A percentile compares a stretch with the other conserved stretches of the same genome.
These are phyloP conservation scores for Mrakia hoshinonis DNA, from an alignment of 768 basidiomycete species.

Conservation along the genomic window DNA sequence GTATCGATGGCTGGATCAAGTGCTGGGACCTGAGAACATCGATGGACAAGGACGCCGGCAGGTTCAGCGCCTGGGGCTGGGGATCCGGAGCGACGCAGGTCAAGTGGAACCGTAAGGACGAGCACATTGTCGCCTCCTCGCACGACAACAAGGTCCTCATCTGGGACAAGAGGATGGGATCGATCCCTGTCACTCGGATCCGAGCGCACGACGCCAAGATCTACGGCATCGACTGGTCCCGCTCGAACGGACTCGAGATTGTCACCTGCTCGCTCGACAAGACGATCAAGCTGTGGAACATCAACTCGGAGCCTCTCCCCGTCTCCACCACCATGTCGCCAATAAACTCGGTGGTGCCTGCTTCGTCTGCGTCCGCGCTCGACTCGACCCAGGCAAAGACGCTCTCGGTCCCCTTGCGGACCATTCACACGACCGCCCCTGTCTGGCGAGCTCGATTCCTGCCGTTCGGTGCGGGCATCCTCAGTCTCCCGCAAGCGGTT, in stretches of 20 bases:
- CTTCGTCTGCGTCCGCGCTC: conserved; percentile 13
- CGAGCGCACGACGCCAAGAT: conserved; percentile 82
- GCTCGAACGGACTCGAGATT: conserved; percentile 61
- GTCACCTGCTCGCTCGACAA: conserved; percentile 89
- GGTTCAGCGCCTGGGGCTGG: conserved; percentile 27
- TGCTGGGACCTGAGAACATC: conserved; percentile 65
- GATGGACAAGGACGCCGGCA: conserved; percentile 21
- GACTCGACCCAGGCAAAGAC: neutral
- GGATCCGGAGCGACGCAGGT: conserved; percentile 75
- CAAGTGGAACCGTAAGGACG: conserved; percentile 88
- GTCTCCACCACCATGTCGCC: conserved; percentile 40
- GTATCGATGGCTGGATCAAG: conserved; percentile 90
- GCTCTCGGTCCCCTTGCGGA: conserved; percentile 29
- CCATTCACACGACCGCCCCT: conserved; percentile 67
- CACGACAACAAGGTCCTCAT: conserved; percentile 78
- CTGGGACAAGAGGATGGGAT: conserved; percentile 96
- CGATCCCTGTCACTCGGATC: conserved; percentile 64
- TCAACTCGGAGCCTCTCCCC: neutral
- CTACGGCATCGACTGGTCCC: conserved; percentile 96
- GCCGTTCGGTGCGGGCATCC: conserved; percentile 81
- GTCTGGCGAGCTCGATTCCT: conserved; percentile 89
- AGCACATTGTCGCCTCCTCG: conserved; percentile 77
- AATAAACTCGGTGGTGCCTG: conserved; percentile 34
- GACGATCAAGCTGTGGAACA: conserved; percentile 75
- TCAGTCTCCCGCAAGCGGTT: conserved; percentile 81